Evolutionary conservation across 345 rosid genomes (phyloP).

Genomic region (Cardamine chenopodiifolia): DNA sequence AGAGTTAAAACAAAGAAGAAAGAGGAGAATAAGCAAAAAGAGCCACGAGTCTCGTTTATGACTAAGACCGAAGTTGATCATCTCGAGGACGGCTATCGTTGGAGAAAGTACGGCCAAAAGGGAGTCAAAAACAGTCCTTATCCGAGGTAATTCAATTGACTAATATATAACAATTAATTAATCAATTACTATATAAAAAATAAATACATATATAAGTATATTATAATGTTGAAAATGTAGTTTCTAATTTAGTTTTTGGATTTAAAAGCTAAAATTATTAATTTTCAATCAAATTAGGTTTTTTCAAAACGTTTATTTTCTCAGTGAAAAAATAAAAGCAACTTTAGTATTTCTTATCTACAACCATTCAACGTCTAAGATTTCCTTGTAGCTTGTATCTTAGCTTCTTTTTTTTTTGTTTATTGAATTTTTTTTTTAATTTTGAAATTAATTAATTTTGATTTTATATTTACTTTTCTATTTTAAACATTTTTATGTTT

Average conservation of each 20-base stretch:
- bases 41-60: constrained; percentile 77
- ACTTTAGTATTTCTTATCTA: not conserved
- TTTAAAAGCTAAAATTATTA: not conserved
- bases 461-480: not conserved
- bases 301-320: not conserved
- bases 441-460: not conserved
- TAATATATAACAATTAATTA: not conserved
- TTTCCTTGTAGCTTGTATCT: not conserved
- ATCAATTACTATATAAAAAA: not conserved
- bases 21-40: constrained; percentile 62
- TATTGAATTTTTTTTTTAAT: not conserved
- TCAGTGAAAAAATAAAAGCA: not conserved
- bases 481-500: not conserved
- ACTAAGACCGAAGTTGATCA: constrained; percentile 79
- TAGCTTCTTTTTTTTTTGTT: not conserved
- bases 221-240: not conserved
- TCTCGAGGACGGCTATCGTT: constrained; percentile 84
- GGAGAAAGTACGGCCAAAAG: constrained; percentile 89
- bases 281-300: too few relatives aligned
- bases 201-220: not conserved
- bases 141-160: constrained; percentile 53
- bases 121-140: constrained; percentile 82
- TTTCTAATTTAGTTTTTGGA: not conserved
- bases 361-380: not conserved
- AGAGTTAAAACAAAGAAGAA: constrained; percentile 59